These are phyloP conservation scores for Sugiyamaella qingdaonensis DNA, from an alignment of 805 yeast species.

Conservation along the genomic window DNA sequence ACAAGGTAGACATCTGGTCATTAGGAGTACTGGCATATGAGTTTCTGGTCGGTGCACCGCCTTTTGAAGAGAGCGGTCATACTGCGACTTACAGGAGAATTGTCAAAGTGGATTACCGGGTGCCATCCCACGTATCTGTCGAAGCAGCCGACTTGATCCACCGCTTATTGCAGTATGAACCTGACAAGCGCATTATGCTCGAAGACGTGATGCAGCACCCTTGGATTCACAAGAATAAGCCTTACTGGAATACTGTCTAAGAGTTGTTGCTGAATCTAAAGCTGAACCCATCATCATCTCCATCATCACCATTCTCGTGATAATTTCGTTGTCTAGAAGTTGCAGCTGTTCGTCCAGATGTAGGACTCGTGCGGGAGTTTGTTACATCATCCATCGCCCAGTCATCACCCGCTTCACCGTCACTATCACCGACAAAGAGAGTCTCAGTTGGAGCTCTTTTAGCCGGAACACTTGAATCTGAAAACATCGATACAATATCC, in stretches of 20 bases:
- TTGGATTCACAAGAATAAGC: slow-evolving; percentile 69
- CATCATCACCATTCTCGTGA: slow-evolving; percentile 11
- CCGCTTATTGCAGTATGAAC: slow-evolving; percentile 60
- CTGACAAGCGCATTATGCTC: slow-evolving; percentile 59
- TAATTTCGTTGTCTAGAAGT: background rate
- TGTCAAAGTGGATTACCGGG: slow-evolving; percentile 65
- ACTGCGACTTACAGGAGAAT: slow-evolving; percentile 73
- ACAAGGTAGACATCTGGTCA: slow-evolving; percentile 86
- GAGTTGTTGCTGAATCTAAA: slow-evolving; percentile 18
- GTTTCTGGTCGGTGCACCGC: slow-evolving; percentile 82
- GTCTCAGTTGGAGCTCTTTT: background rate
- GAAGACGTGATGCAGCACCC: slow-evolving; percentile 68
- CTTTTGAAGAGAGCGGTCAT: slow-evolving; percentile 82
- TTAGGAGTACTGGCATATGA: slow-evolving; percentile 84
- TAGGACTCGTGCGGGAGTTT: no score
- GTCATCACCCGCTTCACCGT: background rate
- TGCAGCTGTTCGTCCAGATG: background rate
- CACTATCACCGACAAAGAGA: background rate
- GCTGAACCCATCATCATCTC: slow-evolving; percentile 24
- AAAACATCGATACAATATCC: slow-evolving; percentile 3
- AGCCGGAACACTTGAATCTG: background rate
- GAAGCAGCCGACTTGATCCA: slow-evolving; percentile 76
- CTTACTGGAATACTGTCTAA: slow-evolving; percentile 46
- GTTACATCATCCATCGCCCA: background rate
- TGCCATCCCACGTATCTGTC: slow-evolving; percentile 64